Evolutionary conservation across 768 basidiomycete genomes (phyloP), one percentile per base, ranked within the genome.

Genomic region (Suillus spraguei): DNA sequence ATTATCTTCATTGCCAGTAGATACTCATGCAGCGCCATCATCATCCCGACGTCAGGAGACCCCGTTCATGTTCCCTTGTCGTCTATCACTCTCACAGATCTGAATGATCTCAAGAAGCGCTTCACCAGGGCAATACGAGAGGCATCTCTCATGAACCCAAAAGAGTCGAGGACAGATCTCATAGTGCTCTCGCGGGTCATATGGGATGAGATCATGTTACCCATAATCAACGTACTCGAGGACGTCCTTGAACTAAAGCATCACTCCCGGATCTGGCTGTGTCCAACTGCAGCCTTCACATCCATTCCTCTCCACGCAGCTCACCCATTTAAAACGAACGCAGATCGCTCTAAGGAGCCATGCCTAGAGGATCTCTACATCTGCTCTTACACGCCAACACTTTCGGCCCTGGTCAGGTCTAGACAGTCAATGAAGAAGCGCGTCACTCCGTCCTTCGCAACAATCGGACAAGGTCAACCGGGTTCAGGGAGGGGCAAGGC

Each of bases 321-420:
- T 33, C 72, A 77, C 10, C 69, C 69, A 1, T 80, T 79, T 44
- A 11, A 58, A 32, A 60, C 36, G 14, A 60, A 61, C 49, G 47
- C 64, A 10, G 66, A 61, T 9, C 22, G 41, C 24, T 58, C 6
- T 4, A 50, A 62, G 22, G 38, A 32, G 32, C 44, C 16, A 20
- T 11, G 60, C 17, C 60, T 44, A 0, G 39, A 47, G 7, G 64
- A 71, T 4, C 14, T 65, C 28, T 64, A 46, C 33, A 52, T 67
- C 7, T 62, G 55, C 1, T 67, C 66, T n/a, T 67, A 65, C 33
- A 65, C 64, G 1, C 64, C 66, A 20, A 58, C 59, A 7, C 32
- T 67, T 5, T 53, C 55, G 10, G 54, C 64, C 11, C 61, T 67
- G n/a, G 32, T 67, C 46, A 28, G 59, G 20, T 60, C 70, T 62